Conservation (phyloP, 164 flowering plant genomes). For the Malania oleifera region DNA sequence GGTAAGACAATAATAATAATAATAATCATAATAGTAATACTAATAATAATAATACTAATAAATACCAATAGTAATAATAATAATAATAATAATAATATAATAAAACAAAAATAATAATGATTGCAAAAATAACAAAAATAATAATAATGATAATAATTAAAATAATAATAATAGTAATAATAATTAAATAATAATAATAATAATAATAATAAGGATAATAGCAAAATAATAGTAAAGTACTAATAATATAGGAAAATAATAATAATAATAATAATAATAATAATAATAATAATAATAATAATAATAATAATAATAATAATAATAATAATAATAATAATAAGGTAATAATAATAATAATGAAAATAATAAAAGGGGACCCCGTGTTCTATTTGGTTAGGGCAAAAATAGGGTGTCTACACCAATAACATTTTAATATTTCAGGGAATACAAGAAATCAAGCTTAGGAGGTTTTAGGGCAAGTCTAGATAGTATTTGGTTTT, state of each 20-base stretch:
- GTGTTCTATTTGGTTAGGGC: no score
- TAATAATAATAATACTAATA: neutral
- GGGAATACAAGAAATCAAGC: no score
- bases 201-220: neutral
- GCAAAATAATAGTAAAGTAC: no score
- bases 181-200: neutral
- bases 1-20: neutral
- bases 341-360: neutral
- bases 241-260: no score
- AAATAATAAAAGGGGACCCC: neutral
- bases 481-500: no score
- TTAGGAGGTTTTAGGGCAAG: no score
- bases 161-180: neutral
- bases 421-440: no score
- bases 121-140: no score
- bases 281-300: conserved; percentile 1
- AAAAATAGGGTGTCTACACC: no score
- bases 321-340: conserved; percentile 1
- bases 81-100: conserved; percentile 1
- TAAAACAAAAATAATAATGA: no score
- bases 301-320: conserved; percentile 1
- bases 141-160: neutral
- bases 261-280: conserved; percentile 1
- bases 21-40: neutral
- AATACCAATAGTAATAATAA: neutral